phyloP scores from a whole-genome alignment of 805 yeast genomes.

The Yamadazyma phyllophila region DNA sequence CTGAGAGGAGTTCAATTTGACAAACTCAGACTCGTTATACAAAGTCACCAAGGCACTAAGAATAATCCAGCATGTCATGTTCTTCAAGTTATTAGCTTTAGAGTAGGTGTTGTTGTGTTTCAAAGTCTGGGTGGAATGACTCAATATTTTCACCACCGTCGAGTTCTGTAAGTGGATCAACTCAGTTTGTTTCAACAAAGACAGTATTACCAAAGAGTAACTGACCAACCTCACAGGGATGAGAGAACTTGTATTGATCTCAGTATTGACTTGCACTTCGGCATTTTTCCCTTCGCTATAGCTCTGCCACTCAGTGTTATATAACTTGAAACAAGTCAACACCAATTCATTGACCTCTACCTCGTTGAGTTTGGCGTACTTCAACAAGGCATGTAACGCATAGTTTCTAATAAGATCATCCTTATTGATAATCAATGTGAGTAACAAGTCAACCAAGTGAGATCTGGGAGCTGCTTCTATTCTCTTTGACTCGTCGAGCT shows the following conservation, averaged over 20 bases:
- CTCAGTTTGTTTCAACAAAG: slow-evolving; percentile 36
- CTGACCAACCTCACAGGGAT: slow-evolving; percentile 25
- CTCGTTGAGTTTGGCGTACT: slow-evolving; percentile 27
- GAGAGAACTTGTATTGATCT: slow-evolving; percentile 12
- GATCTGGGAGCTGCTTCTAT: slow-evolving; percentile 19
- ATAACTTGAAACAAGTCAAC: slow-evolving; percentile 28
- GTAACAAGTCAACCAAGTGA: slow-evolving; percentile 28
- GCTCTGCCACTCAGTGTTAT: slow-evolving; percentile 17
- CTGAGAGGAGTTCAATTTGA: slow-evolving; percentile 43
- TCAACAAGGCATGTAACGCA: slow-evolving; percentile 30
- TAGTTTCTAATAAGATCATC: slow-evolving; percentile 34
- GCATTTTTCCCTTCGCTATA: slow-evolving; percentile 7
- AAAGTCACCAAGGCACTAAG: slow-evolving; percentile 40
- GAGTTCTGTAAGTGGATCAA: slow-evolving; percentile 36
- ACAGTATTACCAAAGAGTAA: slow-evolving; percentile 35
- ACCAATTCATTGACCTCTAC: slow-evolving; percentile 38
- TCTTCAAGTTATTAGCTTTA: slow-evolving; percentile 21
- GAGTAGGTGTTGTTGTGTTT: slow-evolving; percentile 31
- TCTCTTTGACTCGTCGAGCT: slow-evolving; percentile 20
- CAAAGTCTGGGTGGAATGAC: slow-evolving; percentile 45
- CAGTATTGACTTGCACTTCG: slow-evolving; percentile 6
- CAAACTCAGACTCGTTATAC: slow-evolving; percentile 41
- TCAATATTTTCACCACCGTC: slow-evolving; percentile 38
- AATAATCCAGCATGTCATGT: slow-evolving; percentile 41
- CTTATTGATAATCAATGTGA: slow-evolving; percentile 32